Evolutionary conservation across 805 yeast species (phyloP).

Genomic region (Metschnikowia corniflorae): DNA sequence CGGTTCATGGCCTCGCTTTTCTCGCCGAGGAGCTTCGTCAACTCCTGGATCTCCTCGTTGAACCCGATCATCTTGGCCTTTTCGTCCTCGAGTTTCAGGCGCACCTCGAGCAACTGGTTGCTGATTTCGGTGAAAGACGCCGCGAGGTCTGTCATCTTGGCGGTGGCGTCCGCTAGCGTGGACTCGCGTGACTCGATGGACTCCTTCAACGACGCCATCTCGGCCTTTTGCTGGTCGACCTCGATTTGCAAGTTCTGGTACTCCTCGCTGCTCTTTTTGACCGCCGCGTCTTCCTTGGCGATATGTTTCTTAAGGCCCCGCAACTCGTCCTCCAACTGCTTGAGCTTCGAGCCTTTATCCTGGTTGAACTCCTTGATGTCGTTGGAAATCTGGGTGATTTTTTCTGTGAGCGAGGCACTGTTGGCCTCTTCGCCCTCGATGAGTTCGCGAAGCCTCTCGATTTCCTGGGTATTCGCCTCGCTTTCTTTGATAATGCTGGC

Average conservation of each 20-base stretch:
- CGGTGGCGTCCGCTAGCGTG: conserved; percentile 28
- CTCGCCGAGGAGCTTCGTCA: conserved; percentile 42
- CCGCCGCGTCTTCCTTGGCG: conserved; percentile 34
- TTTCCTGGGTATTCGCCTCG: conserved; percentile 44
- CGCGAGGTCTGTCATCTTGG: conserved; percentile 13
- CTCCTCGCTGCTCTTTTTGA: conserved; percentile 46
- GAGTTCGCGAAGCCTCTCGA: conserved; percentile 36
- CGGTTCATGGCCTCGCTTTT: conserved; percentile 46
- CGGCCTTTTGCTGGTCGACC: conserved; percentile 62
- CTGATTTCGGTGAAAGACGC: conserved; percentile 24
- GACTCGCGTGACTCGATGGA: conserved; percentile 34
- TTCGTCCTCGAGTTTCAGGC: conserved; percentile 47
- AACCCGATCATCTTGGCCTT: conserved; percentile 59
- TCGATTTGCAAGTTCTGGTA: conserved; percentile 68
- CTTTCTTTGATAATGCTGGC: conserved; percentile 51
- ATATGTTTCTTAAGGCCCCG: conserved; percentile 31
- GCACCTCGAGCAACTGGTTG: conserved; percentile 18
- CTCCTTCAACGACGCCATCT: conserved; percentile 45
- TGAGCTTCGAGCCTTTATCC: conserved; percentile 78
- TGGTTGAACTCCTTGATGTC: conserved; percentile 80
- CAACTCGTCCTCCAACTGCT: conserved; percentile 56
- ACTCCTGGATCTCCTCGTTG: conserved; percentile 70
- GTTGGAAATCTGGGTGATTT: conserved; percentile 53
- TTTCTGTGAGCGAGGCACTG: conserved; percentile 32
- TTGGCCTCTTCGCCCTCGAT: conserved; percentile 34